phyloP scores from a whole-genome alignment of 352 stramenopile species.

The Phytophthora kernoviae region DNA sequence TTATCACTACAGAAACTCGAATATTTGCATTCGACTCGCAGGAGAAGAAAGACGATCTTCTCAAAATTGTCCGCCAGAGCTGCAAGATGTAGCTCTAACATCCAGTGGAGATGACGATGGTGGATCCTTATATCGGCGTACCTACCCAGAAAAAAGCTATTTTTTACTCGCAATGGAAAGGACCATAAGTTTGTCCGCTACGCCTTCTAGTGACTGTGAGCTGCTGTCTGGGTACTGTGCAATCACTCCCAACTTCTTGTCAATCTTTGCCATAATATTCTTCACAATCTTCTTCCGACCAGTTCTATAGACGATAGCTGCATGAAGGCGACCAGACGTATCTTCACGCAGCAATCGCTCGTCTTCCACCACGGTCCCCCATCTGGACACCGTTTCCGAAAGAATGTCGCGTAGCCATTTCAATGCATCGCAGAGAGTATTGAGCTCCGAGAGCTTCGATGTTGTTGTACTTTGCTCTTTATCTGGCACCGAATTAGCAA shows the following conservation, averaged over 20 bases:
- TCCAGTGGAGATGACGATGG: no score
- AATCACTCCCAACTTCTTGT: conserved; percentile 29
- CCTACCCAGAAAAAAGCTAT: conserved; percentile 3
- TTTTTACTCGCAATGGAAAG: conserved; percentile 17
- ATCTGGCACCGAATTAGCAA: conserved; percentile 25
- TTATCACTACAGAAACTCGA: conserved; percentile 55
- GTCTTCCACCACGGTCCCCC: conserved; percentile 24
- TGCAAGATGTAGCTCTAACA: conserved; percentile 30
- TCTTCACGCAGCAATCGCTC: conserved; percentile 27
- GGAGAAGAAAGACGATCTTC: conserved; percentile 55
- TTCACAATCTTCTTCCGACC: conserved; percentile 50
- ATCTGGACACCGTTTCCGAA: conserved; percentile 19
- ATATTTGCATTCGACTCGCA: conserved; percentile 65
- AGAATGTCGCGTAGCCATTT: conserved; percentile 34
- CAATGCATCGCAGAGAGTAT: conserved; percentile 23
- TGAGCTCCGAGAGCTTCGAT: conserved; percentile 6
- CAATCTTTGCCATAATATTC: conserved; percentile 41
- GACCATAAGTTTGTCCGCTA: conserved; percentile 14
- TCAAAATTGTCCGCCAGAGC: conserved; percentile 52
- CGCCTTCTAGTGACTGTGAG: conserved; percentile 4
- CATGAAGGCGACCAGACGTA: conserved; percentile 30
- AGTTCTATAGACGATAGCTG: conserved; percentile 55
- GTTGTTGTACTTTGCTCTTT: conserved; percentile 15
- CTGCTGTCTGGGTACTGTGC: conserved; percentile 1
- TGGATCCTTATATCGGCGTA: not conserved